phyloP scores from a whole-genome alignment of 1,284 basidiomycete genomes.

The Apiotrichum montevideense region DNA sequence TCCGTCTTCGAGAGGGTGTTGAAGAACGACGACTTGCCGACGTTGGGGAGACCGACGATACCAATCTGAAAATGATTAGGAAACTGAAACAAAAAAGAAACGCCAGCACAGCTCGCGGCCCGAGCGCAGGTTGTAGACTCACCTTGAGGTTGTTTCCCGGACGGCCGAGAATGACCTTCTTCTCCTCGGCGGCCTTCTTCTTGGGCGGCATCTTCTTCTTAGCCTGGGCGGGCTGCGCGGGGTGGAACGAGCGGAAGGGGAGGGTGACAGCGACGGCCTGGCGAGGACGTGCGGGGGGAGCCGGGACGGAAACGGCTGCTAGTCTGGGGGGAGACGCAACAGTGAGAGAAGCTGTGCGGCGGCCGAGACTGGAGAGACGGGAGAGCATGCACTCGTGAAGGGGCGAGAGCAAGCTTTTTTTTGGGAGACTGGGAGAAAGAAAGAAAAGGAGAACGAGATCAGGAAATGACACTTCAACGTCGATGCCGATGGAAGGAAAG shows the following conservation, averaged over 20 bases:
- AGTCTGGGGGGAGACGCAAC: not conserved
- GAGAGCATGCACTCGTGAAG: conserved; percentile 17
- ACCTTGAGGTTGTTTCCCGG: conserved; percentile 73
- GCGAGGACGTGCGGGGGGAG: not conserved
- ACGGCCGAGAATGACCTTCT: conserved; percentile 77
- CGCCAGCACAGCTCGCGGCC: no score
- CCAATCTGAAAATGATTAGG: conserved; percentile 60
- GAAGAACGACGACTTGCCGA: conserved; percentile 91
- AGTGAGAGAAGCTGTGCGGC: not conserved
- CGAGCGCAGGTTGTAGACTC: conserved; percentile 6
- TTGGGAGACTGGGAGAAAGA: no score
- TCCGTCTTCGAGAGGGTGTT: conserved; percentile 86
- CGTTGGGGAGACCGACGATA: conserved; percentile 93
- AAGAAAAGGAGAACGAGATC: no score
- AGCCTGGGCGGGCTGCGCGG: conserved; percentile 13
- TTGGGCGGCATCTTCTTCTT: conserved; percentile 76
- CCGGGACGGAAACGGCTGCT: not conserved
- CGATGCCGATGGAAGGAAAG: no score
- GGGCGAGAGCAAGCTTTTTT: not conserved
- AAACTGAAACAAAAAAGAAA: not conserved
- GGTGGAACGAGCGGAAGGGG: conserved; percentile 10
- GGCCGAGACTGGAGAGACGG: conserved; percentile 3
- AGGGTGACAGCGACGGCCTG: not conserved
- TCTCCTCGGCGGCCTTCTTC: conserved; percentile 61
- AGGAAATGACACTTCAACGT: no score